phyloP scores from a whole-genome alignment of 2,329 filamentous ascomycete species.

The Cladophialophora yegresii region DNA sequence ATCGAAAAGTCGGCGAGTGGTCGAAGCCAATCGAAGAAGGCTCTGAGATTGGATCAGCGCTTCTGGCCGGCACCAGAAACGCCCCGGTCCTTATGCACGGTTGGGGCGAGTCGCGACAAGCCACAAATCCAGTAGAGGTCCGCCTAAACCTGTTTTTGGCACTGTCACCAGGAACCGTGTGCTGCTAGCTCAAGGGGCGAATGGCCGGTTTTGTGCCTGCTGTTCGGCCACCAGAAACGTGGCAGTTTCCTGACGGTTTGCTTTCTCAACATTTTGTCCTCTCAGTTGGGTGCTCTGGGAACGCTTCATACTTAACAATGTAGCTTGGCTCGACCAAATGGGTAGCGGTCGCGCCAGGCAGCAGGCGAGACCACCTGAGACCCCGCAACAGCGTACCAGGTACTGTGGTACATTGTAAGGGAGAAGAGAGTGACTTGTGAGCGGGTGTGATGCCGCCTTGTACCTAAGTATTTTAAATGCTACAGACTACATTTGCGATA shows the following conservation, averaged over 20 bases:
- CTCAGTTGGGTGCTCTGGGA: background rate
- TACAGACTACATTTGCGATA: background rate
- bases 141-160: constrained; percentile 29
- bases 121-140: constrained; percentile 15
- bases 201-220: background rate
- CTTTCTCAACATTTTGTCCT: constrained; percentile 1
- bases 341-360: background rate
- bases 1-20: constrained; percentile 6
- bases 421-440: background rate
- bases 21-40: constrained; percentile 23
- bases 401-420: background rate
- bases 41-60: constrained; percentile 27
- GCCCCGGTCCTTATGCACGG: constrained; percentile 25
- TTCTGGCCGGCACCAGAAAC: constrained; percentile 26
- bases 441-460: background rate
- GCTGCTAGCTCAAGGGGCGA: constrained; percentile 18
- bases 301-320: background rate
- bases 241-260: constrained; percentile 13
- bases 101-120: constrained; percentile 16
- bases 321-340: background rate
- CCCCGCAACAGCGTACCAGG: background rate
- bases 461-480: background rate
- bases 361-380: background rate
- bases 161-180: constrained; percentile 19
- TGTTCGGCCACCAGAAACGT: constrained; percentile 14